phyloP scores from a whole-genome alignment of 768 basidiomycete genomes.

The Candolleomyces aberdarensis region DNA sequence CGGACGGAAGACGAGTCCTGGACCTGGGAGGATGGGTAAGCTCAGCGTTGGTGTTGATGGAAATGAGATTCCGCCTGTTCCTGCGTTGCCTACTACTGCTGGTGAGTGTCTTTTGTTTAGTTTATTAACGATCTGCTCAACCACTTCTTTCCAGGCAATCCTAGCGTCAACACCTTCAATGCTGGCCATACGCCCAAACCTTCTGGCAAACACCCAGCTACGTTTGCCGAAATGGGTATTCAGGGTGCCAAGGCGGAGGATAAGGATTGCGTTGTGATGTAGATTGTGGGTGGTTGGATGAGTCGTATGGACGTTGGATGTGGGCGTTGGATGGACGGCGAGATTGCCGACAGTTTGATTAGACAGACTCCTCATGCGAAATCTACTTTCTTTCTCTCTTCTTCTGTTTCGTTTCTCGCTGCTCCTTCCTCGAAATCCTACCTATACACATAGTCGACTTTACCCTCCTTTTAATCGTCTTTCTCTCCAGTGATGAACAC shows the following conservation, averaged over 20 bases:
- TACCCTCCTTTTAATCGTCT: too few species aligned
- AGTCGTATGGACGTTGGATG: not conserved
- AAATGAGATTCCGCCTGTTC: constrained; percentile 6
- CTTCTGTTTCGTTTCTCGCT: too few species aligned
- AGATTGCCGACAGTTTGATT: not conserved
- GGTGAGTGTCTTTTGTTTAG: constrained; percentile 1
- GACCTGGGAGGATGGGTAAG: constrained; percentile 9
- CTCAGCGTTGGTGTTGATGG: constrained; percentile 6
- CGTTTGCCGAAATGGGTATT: constrained; percentile 95
- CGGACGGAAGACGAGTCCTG: constrained; percentile 9
- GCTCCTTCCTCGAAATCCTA: too few species aligned
- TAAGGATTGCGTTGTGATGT: constrained; percentile 90
- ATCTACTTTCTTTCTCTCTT: not conserved
- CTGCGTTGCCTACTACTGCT: not conserved
- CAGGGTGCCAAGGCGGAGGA: constrained; percentile 73
- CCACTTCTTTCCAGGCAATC: not conserved
- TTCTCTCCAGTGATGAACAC: too few species aligned
- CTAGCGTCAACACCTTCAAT: not conserved
- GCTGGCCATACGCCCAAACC: constrained; percentile 8
- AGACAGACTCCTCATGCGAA: not conserved
- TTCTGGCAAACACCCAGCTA: constrained; percentile 20
- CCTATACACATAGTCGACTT: too few species aligned
- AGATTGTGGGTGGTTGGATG: not conserved
- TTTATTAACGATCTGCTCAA: not conserved
- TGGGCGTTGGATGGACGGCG: not conserved